Evolutionary conservation across 805 yeast genomes (phyloP).

Genomic region (Pichia kluyveri): DNA sequence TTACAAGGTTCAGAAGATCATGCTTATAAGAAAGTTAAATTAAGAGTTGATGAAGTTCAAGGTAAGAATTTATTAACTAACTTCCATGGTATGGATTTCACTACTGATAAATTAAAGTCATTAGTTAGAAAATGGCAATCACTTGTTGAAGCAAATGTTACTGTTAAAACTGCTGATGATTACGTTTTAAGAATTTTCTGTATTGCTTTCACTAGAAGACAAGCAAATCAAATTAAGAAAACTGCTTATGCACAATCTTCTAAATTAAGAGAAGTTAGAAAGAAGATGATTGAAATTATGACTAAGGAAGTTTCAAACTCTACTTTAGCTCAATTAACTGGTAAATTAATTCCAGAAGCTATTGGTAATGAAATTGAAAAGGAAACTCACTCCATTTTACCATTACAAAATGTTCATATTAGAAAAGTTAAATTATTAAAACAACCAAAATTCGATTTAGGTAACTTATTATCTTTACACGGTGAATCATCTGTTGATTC

Average conservation of each 20-base stretch:
- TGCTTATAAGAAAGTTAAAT: conserved; percentile 93
- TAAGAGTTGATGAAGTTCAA: conserved; percentile 98
- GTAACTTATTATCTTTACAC: conserved; percentile 92
- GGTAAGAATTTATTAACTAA: conserved; percentile 97
- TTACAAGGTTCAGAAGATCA: conserved; percentile 98
- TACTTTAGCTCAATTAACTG: conserved; percentile 92
- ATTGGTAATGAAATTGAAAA: conserved; percentile 98
- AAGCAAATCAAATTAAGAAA: conserved; percentile 94
- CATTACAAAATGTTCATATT: conserved; percentile 97
- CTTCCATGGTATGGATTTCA: conserved; percentile 99
- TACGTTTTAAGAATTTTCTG: conserved; percentile 94
- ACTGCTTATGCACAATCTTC: conserved; percentile 97
- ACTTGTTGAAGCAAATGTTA: conserved; percentile 94
- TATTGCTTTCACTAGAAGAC: conserved; percentile 98
- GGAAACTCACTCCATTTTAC: conserved; percentile 90
- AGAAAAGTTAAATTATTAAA: conserved; percentile 98
- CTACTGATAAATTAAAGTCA: conserved; percentile 95
- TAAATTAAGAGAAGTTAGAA: conserved; percentile 94
- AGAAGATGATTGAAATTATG: conserved; percentile 93
- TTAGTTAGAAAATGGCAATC: conserved; percentile 99
- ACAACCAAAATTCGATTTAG: conserved; percentile 98
- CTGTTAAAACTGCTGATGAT: conserved; percentile 97
- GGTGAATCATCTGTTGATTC: conserved; percentile 93
- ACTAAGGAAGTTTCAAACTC: conserved; percentile 92
- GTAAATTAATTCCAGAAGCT: conserved; percentile 97